These are phyloP conservation scores for Elsinoe batatas DNA, from an alignment of 2,329 filamentous ascomycete genomes.

Conservation along the genomic window DNA sequence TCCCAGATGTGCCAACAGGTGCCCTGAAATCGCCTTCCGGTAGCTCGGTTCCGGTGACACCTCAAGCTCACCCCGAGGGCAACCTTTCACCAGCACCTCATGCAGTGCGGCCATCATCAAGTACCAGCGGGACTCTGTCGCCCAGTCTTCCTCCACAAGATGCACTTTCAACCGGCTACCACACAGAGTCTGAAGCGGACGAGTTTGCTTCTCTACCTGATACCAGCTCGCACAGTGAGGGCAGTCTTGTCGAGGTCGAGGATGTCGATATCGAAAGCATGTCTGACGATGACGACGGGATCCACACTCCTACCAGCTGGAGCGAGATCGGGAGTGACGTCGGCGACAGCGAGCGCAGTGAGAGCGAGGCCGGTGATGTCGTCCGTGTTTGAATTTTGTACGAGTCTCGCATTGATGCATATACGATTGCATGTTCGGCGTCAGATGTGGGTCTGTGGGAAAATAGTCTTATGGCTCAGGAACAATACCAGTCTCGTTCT, in stretches of 20 bases:
- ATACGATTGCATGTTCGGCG: neutral
- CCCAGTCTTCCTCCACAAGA: constrained; percentile 18
- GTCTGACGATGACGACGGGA: constrained; percentile 25
- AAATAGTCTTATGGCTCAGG: neutral
- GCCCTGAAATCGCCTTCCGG: neutral
- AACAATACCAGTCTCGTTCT: neutral
- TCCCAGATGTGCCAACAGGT: constrained; percentile 6
- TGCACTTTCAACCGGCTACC: constrained; percentile 20
- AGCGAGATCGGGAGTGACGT: constrained; percentile 29
- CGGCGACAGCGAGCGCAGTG: constrained; percentile 24
- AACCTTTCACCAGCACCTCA: no score
- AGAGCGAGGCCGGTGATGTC: constrained; percentile 8
- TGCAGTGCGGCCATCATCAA: neutral
- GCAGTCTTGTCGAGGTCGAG: constrained; percentile 25
- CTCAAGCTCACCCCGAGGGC: neutral
- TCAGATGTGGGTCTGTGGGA: neutral
- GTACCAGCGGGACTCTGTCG: constrained; percentile 17
- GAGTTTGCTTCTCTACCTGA: constrained; percentile 12
- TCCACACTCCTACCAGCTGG: constrained; percentile 29
- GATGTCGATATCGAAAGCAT: constrained; percentile 27
- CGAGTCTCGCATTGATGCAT: neutral
- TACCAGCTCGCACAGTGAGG: constrained; percentile 15
- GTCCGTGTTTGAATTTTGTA: constrained; percentile 6
- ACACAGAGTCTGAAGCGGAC: constrained; percentile 22
- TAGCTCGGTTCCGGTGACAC: neutral